These are phyloP conservation scores for Penicillium malachiteum DNA, from an alignment of 495 filamentous ascomycete species.

Conservation along the genomic window DNA sequence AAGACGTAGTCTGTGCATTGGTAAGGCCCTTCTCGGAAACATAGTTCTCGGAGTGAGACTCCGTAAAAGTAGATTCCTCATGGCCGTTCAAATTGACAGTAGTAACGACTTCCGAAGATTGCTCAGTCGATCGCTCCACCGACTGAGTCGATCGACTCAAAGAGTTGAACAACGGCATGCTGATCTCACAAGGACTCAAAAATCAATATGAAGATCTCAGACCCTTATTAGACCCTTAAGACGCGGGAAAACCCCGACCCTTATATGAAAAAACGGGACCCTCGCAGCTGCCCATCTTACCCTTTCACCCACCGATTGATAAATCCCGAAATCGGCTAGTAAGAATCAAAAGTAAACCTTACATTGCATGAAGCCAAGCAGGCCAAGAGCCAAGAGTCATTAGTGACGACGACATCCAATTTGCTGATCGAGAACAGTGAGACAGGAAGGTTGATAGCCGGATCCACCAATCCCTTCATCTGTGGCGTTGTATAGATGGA, in stretches of 20 bases:
- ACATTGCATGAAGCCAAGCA: slow-evolving; percentile 2
- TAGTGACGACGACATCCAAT: not conserved
- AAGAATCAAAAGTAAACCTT: not conserved
- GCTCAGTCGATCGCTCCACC: not conserved
- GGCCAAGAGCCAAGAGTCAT: not conserved
- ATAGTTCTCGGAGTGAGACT: not conserved
- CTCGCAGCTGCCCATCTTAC: too few species aligned
- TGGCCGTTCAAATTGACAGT: not conserved
- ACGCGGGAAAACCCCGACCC: not conserved
- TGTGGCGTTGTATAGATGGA: not conserved
- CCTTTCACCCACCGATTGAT: slow-evolving; percentile 1
- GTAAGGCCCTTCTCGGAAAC: not conserved
- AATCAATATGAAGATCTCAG: not conserved
- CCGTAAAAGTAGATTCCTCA: not conserved
- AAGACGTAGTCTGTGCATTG: too few species aligned
- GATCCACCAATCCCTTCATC: not conserved
- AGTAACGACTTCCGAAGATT: not conserved
- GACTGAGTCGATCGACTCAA: not conserved
- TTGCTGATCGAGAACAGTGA: not conserved
- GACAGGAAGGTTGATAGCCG: not conserved
- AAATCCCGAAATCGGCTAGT: not conserved
- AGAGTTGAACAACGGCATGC: not conserved
- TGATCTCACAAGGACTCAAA: not conserved
- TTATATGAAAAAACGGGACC: not conserved
- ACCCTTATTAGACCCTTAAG: not conserved